Conservation (phyloP, 805 yeast genomes). For the Lipomyces anomalus region DNA sequence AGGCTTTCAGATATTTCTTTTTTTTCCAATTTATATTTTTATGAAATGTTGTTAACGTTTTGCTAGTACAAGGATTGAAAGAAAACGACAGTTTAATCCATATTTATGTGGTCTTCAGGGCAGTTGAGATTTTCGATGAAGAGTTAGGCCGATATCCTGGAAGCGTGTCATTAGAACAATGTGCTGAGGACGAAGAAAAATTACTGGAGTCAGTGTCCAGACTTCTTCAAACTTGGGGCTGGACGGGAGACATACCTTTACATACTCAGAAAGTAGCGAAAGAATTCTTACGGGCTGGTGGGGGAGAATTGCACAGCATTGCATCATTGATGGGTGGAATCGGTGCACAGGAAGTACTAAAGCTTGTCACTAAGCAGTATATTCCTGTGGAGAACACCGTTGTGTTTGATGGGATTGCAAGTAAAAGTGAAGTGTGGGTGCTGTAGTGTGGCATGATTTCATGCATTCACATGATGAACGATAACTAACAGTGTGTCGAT, state of each 20-base stretch:
- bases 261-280: constrained; percentile 38
- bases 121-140: constrained; percentile 25
- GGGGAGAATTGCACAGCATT: constrained; percentile 50
- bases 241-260: constrained; percentile 7
- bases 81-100: constrained; percentile 23
- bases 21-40: too few species aligned
- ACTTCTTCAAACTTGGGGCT: constrained; percentile 9
- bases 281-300: constrained; percentile 38
- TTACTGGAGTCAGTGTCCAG: constrained; percentile 10
- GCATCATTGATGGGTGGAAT: constrained; percentile 76
- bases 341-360: constrained; percentile 66
- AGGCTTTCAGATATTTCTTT: too few species aligned
- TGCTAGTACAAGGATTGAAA: constrained; percentile 10
- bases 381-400: constrained; percentile 67
- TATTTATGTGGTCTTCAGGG: constrained; percentile 28
- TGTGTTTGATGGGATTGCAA: constrained; percentile 65
- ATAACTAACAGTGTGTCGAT: too few species aligned
- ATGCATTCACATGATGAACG: too few species aligned
- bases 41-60: too few species aligned
- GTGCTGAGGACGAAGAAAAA: constrained; percentile 8
- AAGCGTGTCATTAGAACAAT: constrained; percentile 4
- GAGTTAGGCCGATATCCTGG: constrained; percentile 14
- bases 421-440: constrained; percentile 36
- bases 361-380: constrained; percentile 65
- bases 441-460: constrained; percentile 5